Conservation (phyloP, 768 basidiomycete species). For the Tricholoma flavovirens region DNA sequence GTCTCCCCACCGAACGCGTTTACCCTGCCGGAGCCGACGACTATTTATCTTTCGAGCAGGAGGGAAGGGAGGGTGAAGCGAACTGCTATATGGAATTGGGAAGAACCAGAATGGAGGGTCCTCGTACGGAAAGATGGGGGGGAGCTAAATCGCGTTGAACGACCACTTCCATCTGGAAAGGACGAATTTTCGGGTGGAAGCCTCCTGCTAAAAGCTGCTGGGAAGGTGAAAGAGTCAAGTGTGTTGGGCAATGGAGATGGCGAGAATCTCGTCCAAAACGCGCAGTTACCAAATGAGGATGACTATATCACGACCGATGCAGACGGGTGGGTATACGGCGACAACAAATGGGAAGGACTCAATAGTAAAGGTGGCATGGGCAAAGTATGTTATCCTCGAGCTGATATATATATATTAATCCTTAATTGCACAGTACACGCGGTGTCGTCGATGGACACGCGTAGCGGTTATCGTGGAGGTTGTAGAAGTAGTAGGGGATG, state of each 20-base stretch:
- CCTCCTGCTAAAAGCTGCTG: conserved; percentile 51
- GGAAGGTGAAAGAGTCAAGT: conserved; percentile 37
- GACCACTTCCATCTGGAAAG: conserved; percentile 31
- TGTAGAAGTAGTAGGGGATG: conserved; percentile 46
- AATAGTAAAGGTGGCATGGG: conserved; percentile 78
- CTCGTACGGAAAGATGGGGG: conserved; percentile 55
- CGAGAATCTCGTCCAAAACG: conserved; percentile 24
- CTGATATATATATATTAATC: not conserved
- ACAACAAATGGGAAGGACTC: conserved; percentile 90
- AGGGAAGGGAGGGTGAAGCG: conserved; percentile 53
- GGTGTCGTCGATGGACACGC: conserved; percentile 82
- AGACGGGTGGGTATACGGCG: conserved; percentile 92
- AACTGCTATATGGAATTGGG: conserved; percentile 83
- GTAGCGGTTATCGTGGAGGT: conserved; percentile 73
- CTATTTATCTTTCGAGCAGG: conserved; percentile 48
- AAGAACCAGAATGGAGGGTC: conserved; percentile 88
- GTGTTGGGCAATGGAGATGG: conserved; percentile 17
- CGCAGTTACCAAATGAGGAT: conserved; percentile 36
- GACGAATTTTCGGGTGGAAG: conserved; percentile 21
- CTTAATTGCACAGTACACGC: conserved; percentile 60
- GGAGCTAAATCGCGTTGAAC: conserved; percentile 49
- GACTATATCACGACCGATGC: conserved; percentile 59
- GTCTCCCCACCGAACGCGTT: conserved; percentile 69
- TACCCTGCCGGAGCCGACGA: conserved; percentile 55
- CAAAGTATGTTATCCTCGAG: conserved; percentile 43